Base-by-base conservation (phyloP, 2,329 filamentous ascomycete species). In the Ophiostoma sp. region DNA sequence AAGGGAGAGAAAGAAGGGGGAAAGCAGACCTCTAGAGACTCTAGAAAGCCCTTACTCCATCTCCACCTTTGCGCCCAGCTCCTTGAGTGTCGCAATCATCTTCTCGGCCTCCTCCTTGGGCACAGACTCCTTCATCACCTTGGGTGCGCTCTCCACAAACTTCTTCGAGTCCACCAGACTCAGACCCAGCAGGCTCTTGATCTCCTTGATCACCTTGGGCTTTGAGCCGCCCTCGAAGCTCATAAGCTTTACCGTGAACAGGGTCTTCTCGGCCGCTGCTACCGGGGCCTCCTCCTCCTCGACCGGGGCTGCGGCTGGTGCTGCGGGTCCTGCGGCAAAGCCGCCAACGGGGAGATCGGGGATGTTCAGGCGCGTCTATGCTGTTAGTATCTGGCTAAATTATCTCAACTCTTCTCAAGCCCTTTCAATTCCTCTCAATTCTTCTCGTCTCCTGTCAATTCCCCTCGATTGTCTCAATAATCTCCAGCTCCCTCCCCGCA, bases 81-180 rank as follows among this genome's bases (percentile, higher is more conserved):
- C 93, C 87, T 98, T 98, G 84, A 99, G 85, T 58, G 91, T 88
- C 79, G 92, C 91, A 70, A 99, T 72, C 76, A 99, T 97, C 89
- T 99, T 99, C 86, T 98, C 94, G 7, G 92, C 93, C 79, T 99
- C 96, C 77, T 99, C 95, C 87, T 99, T 99, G 72, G 94, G 91
- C 74, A 99, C 93, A 66, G 91, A 93, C 82, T 99, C 95, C 89
- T 98, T 98, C 92, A 99, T 91, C 80, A 92, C 83, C 89, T 99
- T 99, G 72, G 95, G 95, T 74, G 91, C 93, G 77, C 91, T 92
- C 85, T 99, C 95, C 73, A 99, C 95, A 76, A 99, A 99, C 85
- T 99, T 99, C 90, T 99, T 99, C 82, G 92, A 96, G 81, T 99
- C 95, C 74, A 99, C 96, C 83, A 99, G 85, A 78, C 91, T 96